phyloP scores from a whole-genome alignment of 78 protist genomes.

The Speleostelium caveatum region DNA sequence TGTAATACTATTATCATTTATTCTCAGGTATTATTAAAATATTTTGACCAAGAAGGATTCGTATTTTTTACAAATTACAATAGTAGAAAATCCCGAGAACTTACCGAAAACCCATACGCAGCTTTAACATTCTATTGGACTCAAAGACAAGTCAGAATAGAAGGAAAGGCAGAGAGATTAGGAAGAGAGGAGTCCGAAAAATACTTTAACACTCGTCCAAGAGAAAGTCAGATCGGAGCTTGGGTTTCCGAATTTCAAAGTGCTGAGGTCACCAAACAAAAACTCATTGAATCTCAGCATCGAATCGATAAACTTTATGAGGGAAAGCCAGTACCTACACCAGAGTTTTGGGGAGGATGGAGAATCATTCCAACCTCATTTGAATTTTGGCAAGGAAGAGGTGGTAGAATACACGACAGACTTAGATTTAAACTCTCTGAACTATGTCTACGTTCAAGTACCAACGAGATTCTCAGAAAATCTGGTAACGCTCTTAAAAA shows the following conservation, averaged over 20 bases:
- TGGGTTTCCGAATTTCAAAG: slow-evolving; percentile 75
- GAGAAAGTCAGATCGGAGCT: slow-evolving; percentile 67
- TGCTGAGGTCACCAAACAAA: slow-evolving; percentile 20
- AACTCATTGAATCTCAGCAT: background rate
- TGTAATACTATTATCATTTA: too few species aligned
- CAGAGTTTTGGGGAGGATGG: slow-evolving; percentile 83
- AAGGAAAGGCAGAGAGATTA: slow-evolving; percentile 41
- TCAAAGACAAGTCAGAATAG: slow-evolving; percentile 69
- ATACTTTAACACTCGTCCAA: slow-evolving; percentile 66
- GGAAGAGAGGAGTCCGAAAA: slow-evolving; percentile 27
- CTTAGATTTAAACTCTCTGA: slow-evolving; percentile 8
- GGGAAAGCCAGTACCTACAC: slow-evolving; percentile 31
- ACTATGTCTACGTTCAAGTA: background rate
- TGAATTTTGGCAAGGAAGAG: slow-evolving; percentile 83
- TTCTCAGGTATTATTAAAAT: slow-evolving; percentile 73
- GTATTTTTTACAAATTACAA: slow-evolving; percentile 79
- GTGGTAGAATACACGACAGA: slow-evolving; percentile 77
- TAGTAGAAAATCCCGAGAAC: slow-evolving; percentile 59
- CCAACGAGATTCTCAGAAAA: background rate
- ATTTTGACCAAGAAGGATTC: slow-evolving; percentile 68
- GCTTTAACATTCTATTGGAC: slow-evolving; percentile 70
- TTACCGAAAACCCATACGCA: slow-evolving; percentile 70
- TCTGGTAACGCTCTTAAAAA: background rate
- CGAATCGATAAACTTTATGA: slow-evolving; percentile 11
- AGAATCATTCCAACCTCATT: slow-evolving; percentile 40